Conservation (phyloP, 139 green algal genomes). For the Haematococcus sp. region DNA sequence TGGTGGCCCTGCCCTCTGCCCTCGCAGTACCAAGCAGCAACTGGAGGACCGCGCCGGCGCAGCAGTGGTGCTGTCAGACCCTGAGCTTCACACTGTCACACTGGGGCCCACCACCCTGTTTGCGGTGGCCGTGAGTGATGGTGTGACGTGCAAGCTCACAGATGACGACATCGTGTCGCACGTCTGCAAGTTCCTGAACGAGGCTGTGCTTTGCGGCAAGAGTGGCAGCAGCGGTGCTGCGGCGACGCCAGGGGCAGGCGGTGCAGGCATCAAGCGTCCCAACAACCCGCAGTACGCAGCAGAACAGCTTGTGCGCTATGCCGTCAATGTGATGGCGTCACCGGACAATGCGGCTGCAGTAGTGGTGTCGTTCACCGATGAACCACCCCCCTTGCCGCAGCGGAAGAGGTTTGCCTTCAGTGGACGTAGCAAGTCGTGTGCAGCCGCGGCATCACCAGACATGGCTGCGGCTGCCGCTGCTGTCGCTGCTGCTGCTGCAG, state of each 20-base stretch:
- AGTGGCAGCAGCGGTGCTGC: not conserved
- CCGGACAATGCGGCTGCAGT: not conserved
- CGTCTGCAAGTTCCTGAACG: conserved; percentile 7
- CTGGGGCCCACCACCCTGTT: conserved; percentile 14
- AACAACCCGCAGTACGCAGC: conserved; percentile 10
- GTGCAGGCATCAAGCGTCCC: not conserved
- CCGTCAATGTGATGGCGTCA: not conserved
- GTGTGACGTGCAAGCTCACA: conserved; percentile 1
- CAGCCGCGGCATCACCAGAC: too few species aligned
- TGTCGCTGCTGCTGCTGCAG: too few species aligned
- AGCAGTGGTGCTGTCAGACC: conserved; percentile 12
- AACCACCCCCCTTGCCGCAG: not conserved
- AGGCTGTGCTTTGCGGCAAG: not conserved
- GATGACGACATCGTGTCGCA: conserved; percentile 7
- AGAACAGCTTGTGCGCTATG: conserved; percentile 12
- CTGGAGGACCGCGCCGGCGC: not conserved
- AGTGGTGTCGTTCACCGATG: conserved; percentile 1
- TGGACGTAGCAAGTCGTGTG: too few species aligned
- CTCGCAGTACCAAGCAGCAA: conserved; percentile 3
- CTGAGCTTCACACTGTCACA: conserved; percentile 16
- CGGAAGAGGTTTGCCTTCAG: too few species aligned
- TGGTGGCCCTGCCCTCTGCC: not conserved
- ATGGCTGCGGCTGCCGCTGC: too few species aligned
- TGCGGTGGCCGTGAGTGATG: conserved; percentile 15
- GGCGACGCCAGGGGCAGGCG: too few species aligned